Percentiles rank a stretch among this genome's conserved stretches.
phyloP scores from a whole-genome alignment of 2,329 filamentous ascomycete genomes.

The Cladophialophora immunda region DNA sequence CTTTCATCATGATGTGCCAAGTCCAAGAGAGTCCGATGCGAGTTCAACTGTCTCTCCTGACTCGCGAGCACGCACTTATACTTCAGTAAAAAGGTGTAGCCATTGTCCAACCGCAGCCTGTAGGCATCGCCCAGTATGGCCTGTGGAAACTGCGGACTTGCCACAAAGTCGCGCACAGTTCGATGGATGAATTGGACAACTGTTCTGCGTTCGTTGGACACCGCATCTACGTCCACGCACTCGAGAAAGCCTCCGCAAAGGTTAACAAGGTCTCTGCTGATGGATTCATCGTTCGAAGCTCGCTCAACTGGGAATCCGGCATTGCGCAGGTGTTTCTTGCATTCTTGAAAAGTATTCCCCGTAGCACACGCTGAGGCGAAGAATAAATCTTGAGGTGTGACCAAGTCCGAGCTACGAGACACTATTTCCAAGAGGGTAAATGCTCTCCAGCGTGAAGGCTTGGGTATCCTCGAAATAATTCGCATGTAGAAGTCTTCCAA shows the following conservation, averaged over 20 bases:
- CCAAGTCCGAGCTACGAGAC: background rate
- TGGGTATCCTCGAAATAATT: background rate
- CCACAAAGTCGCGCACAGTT: slow-evolving; percentile 4
- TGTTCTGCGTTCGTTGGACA: background rate
- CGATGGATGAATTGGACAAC: slow-evolving; percentile 9
- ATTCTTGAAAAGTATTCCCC: background rate
- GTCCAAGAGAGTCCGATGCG: too few species aligned
- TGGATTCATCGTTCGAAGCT: background rate
- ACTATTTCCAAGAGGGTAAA: background rate
- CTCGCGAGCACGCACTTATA: background rate
- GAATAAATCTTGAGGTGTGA: background rate
- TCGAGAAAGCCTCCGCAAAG: background rate
- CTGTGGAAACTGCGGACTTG: background rate
- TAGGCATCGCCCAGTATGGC: background rate
- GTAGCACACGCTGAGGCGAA: background rate
- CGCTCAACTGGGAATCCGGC: background rate
- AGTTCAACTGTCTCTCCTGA: too few species aligned
- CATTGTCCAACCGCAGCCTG: background rate
- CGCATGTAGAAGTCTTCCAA: background rate
- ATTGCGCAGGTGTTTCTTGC: background rate
- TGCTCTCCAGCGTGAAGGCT: background rate
- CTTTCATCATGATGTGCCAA: too few species aligned
- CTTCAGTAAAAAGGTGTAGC: background rate
- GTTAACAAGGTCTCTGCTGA: background rate
- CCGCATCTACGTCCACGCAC: background rate